Percentiles rank a stretch among this genome's conserved stretches.
These are phyloP conservation scores for Dalbergia cochinchinensis DNA, from an alignment of 306 rosid species.

Conservation along the genomic window DNA sequence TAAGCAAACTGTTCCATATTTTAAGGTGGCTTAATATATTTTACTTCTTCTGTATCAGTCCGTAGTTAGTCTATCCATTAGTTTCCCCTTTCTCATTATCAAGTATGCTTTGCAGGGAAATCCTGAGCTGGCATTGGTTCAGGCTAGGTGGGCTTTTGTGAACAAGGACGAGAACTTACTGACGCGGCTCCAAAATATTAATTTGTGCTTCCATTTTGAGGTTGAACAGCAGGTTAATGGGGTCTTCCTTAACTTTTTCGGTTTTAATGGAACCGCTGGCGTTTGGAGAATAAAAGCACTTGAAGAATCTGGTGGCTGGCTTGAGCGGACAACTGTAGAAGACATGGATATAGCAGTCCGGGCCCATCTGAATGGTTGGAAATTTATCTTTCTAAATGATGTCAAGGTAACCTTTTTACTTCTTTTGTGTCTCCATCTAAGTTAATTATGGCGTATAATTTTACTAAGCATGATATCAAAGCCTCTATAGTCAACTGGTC, in stretches of 20 bases:
- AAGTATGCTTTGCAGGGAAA: constrained; percentile 55
- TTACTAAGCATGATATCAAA: no score
- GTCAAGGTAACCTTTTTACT: constrained; percentile 62
- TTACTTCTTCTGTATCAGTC: not conserved
- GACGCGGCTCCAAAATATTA: constrained; percentile 75
- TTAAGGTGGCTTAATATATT: constrained; percentile 56
- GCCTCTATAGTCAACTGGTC: no score
- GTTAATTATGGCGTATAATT: not conserved
- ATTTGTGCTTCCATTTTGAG: constrained; percentile 82
- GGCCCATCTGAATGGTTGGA: constrained; percentile 84
- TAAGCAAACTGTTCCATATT: constrained; percentile 72
- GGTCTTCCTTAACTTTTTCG: constrained; percentile 73
- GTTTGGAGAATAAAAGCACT: constrained; percentile 88
- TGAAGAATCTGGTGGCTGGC: constrained; percentile 87
- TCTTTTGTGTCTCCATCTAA: not conserved
- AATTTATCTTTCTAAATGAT: constrained; percentile 78
- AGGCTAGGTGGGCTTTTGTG: constrained; percentile 83
- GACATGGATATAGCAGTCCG: constrained; percentile 91
- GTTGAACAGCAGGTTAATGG: constrained; percentile 89
- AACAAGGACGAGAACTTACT: constrained; percentile 81
- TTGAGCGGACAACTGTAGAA: constrained; percentile 82
- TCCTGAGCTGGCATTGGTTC: constrained; percentile 79
- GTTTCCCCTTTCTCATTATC: constrained; percentile 25
- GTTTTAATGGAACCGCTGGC: constrained; percentile 88
- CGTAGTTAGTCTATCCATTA: not conserved